These are phyloP conservation scores for Leucocoprinus sp. DNA, from an alignment of 768 basidiomycete genomes.

Conservation along the genomic window DNA sequence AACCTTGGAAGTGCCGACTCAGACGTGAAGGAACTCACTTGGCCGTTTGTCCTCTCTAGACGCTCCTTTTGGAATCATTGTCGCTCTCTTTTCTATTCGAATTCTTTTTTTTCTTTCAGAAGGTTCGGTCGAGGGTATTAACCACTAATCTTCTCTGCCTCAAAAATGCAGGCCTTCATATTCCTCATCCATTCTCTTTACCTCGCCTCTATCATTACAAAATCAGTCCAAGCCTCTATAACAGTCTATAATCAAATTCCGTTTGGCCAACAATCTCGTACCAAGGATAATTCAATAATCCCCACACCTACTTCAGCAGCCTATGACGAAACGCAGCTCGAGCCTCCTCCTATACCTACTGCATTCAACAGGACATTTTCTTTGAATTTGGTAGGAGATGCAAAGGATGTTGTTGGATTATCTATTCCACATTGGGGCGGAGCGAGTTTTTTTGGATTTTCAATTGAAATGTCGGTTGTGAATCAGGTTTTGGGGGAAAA, in stretches of 20 bases:
- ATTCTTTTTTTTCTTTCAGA: too few relatives aligned
- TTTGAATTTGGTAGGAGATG: constrained; percentile 31
- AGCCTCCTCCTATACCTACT: constrained; percentile 42
- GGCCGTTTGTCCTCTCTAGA: too few relatives aligned
- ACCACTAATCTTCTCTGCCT: neutral
- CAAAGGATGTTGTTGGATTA: constrained; percentile 23
- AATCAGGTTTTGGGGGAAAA: constrained; percentile 53
- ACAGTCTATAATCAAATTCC: constrained; percentile 28
- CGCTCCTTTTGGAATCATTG: too few relatives aligned
- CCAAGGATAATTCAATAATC: too few relatives aligned
- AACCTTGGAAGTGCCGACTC: too few relatives aligned
- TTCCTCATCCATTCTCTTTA: neutral
- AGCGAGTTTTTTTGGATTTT: constrained; percentile 60
- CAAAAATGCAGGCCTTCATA: neutral
- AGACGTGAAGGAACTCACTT: too few relatives aligned
- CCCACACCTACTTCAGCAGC: constrained; percentile 30
- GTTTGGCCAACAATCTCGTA: constrained; percentile 15
- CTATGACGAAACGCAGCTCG: constrained; percentile 44
- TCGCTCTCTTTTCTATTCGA: too few relatives aligned
- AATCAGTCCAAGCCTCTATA: constrained; percentile 12
- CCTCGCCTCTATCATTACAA: neutral
- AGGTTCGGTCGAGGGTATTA: too few relatives aligned
- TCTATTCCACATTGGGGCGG: constrained; percentile 38
- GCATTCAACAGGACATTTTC: constrained; percentile 34
- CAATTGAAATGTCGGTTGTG: constrained; percentile 67